A percentile compares a stretch with the other conserved stretches of the same genome.
Evolutionary conservation across 768 basidiomycete genomes (phyloP).

Genomic region (Rhizopogon vesiculosus): DNA sequence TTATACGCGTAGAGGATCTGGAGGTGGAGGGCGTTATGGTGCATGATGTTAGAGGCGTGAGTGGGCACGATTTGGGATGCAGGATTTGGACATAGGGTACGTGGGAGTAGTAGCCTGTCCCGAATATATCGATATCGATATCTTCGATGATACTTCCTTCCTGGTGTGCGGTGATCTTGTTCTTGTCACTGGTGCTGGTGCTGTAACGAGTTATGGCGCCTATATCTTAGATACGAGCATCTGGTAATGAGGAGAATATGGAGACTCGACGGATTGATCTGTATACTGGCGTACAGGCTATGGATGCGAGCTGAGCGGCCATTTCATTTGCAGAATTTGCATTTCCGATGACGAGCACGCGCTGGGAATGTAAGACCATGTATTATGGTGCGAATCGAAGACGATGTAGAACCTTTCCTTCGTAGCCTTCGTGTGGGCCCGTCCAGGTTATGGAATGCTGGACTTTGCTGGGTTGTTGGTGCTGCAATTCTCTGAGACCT

Average conservation of each 20-base stretch:
- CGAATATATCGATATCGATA: constrained; percentile 41
- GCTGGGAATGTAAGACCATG: constrained; percentile 21
- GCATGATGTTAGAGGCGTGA: constrained; percentile 22
- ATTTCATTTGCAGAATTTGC: constrained; percentile 53
- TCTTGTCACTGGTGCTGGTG: constrained; percentile 2
- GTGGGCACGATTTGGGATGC: background rate
- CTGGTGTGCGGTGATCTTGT: constrained; percentile 28
- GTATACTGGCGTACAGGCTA: constrained; percentile 37
- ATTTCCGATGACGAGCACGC: constrained; percentile 43
- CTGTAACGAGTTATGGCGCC: constrained; percentile 34
- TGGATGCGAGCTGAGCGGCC: constrained; percentile 37
- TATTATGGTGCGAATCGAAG: background rate
- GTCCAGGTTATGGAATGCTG: constrained; percentile 39
- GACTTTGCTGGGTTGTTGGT: constrained; percentile 27
- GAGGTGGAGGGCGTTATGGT: constrained; percentile 34
- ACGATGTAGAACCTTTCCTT: constrained; percentile 22
- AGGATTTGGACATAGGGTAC: constrained; percentile 37
- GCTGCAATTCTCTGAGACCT: constrained; percentile 34
- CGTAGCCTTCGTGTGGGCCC: constrained; percentile 30
- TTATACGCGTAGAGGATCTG: constrained; percentile 44
- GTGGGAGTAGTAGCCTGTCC: constrained; percentile 42
- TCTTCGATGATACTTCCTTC: constrained; percentile 35
- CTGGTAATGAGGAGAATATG: constrained; percentile 39
- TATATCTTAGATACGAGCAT: constrained; percentile 38
- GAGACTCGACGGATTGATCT: constrained; percentile 41